Base-by-base conservation (phyloP, 2,329 filamentous ascomycete species). In the Trichoderma hamatum region DNA sequence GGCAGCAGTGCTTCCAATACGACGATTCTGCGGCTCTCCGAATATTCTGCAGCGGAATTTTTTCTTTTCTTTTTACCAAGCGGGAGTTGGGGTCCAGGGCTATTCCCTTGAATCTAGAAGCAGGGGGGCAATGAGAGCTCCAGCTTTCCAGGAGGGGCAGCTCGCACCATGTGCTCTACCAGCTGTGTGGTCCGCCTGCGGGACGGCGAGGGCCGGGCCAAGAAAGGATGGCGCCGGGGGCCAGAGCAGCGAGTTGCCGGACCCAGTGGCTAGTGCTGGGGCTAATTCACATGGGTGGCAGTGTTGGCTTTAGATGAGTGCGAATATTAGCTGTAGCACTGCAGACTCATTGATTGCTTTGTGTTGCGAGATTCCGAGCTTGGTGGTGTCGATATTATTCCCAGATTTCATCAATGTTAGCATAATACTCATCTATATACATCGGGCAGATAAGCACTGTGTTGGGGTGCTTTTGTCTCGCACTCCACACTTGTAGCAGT, bases 141-240 rank as follows among this genome's bases (percentile, higher is more conserved):
- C 21, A 64, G 46, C 62, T 55, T 43, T 19, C 24, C 62, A 55
- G 24, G 60, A 36, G 43, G 60, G 59, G 59, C 59, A 51, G 59
- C 59, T 51, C 46, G 46, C 46, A n/a, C 46, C 46, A 49, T 49
- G n/a, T 24, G 46, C 4, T 24, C n/a, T 13, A 24, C 59, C 43
- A 62, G 19, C 24, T 62, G 21, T 28, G 28, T 39, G 62, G 21
- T 28, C 39, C 61, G 61, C 49, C 28, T 58, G 63, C 52, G 28
- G 62, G 28, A 54, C 63, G 51, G 63, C 36, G 34, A 60, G 65
- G 56, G 43, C 64, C 65, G 65, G 43, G 56, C 65, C 56, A 59
- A 56, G 55, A 43, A 21, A 51, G 52, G 43, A 52, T 14, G 43
- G 43, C 36, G 52, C 39, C 58, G 43, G 21, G 32, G 21, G 46